A percentile compares a stretch with the other conserved stretches of the same genome.
These are phyloP conservation scores for Pachysandra terminalis DNA, from an alignment of 164 flowering plant species.

Conservation along the genomic window DNA sequence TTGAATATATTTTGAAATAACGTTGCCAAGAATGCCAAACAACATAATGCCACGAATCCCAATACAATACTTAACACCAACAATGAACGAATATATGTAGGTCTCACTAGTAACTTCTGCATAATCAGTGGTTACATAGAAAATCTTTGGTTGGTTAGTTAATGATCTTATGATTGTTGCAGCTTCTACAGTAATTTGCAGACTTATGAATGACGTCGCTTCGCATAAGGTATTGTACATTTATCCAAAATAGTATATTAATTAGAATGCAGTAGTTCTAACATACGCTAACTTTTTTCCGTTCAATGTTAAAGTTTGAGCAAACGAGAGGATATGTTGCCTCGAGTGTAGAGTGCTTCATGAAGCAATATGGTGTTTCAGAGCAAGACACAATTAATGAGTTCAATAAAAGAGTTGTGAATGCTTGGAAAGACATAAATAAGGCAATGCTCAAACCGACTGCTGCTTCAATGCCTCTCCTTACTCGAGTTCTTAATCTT, in stretches of 20 bases:
- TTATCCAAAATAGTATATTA: too few species aligned
- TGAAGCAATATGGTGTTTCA: neutral
- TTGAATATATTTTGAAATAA: too few species aligned
- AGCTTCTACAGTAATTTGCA: slow-evolving; percentile 16
- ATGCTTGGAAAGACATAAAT: too few species aligned
- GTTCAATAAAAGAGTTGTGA: neutral
- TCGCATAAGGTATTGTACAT: slow-evolving; percentile 23
- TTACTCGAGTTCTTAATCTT: too few species aligned
- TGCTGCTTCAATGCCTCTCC: too few species aligned
- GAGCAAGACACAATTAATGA: neutral
- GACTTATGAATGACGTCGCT: slow-evolving; percentile 31
- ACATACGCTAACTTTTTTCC: neutral
- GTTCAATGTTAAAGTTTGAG: too few species aligned
- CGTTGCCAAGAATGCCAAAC: too few species aligned
- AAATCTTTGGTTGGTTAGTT: slow-evolving; percentile 32
- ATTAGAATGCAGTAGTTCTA: neutral
- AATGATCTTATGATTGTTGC: slow-evolving; percentile 22
- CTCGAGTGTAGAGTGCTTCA: slow-evolving; percentile 9
- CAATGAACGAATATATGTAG: slow-evolving; percentile 29
- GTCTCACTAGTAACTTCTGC: slow-evolving; percentile 7
- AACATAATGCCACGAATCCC: too few species aligned
- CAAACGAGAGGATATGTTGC: slow-evolving; percentile 3
- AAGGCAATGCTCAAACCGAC: too few species aligned
- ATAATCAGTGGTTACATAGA: slow-evolving; percentile 19
- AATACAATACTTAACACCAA: too few species aligned